phyloP scores from a whole-genome alignment of 2,329 filamentous ascomycete species.

The Hirsutella rhossiliensis region DNA sequence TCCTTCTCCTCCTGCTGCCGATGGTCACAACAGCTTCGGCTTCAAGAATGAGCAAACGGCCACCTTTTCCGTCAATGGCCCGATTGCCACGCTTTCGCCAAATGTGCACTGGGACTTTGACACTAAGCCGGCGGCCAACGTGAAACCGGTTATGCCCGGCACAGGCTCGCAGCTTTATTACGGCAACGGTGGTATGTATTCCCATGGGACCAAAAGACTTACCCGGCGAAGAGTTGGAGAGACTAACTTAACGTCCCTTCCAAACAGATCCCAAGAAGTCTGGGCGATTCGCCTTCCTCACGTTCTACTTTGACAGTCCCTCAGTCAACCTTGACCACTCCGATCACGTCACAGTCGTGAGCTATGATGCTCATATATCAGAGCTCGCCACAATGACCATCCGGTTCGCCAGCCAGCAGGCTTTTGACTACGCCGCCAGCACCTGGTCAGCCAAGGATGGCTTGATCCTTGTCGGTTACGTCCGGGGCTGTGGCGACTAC shows the following conservation, averaged over 20 bases:
- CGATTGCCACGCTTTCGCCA: constrained; percentile 2
- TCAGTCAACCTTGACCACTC: constrained; percentile 18
- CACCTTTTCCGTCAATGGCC: constrained; percentile 1
- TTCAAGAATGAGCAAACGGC: background rate
- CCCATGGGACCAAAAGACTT: too few relatives aligned
- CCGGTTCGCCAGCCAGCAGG: constrained; percentile 8
- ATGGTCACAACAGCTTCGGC: background rate
- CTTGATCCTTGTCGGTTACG: constrained; percentile 13
- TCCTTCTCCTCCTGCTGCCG: background rate
- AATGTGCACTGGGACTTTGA: constrained; percentile 13
- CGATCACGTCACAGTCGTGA: constrained; percentile 5
- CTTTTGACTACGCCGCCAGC: constrained; percentile 9
- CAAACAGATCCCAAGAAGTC: background rate
- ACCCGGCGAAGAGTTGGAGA: background rate
- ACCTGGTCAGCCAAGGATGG: constrained; percentile 10
- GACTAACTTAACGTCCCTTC: background rate
- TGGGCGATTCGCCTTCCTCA: constrained; percentile 13
- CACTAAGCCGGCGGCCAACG: constrained; percentile 9
- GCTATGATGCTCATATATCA: background rate
- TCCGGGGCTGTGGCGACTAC: constrained; percentile 10
- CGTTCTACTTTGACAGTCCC: constrained; percentile 12
- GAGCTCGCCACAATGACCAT: background rate
- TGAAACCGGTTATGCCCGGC: constrained; percentile 10
- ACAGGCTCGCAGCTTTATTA: constrained; percentile 12
- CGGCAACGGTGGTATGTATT: constrained; percentile 2